Conservation (phyloP, 129 eudicot species). For the Arctium minus region DNA sequence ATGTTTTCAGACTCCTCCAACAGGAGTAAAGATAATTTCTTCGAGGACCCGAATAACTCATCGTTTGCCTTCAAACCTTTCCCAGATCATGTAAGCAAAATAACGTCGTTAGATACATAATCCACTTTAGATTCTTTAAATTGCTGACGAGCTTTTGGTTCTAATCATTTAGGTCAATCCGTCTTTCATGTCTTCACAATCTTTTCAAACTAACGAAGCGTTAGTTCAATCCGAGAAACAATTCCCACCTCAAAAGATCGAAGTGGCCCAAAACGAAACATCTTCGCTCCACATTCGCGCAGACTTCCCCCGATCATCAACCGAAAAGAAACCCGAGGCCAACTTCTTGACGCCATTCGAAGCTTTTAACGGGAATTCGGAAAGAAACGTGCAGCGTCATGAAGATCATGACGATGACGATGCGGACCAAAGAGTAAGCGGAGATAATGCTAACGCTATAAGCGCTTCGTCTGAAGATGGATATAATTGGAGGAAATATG, state of each 20-base stretch:
- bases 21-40: slow-evolving; percentile 49
- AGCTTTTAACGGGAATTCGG: slow-evolving; percentile 29
- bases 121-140: not conserved
- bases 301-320: slow-evolving; percentile 21
- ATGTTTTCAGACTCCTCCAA: slow-evolving; percentile 32
- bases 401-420: slow-evolving; percentile 52
- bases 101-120: slow-evolving; percentile 7
- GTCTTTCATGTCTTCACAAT: slow-evolving; percentile 46
- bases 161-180: slow-evolving; percentile 30
- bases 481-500: slow-evolving; percentile 88
- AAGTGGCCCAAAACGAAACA: slow-evolving; percentile 23
- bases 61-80: slow-evolving; percentile 65
- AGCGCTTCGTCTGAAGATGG: slow-evolving; percentile 67
- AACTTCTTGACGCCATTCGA: slow-evolving; percentile 18
- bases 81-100: slow-evolving; percentile 47
- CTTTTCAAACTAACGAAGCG: slow-evolving; percentile 42
- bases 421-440: slow-evolving; percentile 41
- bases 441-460: slow-evolving; percentile 39
- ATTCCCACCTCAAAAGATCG: slow-evolving; percentile 33
- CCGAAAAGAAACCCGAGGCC: slow-evolving; percentile 23
- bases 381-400: slow-evolving; percentile 43
- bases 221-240: slow-evolving; percentile 43
- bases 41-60: slow-evolving; percentile 40
- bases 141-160: slow-evolving; percentile 4
- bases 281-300: slow-evolving; percentile 10